A percentile compares a stretch with the other conserved stretches of the same genome.
phyloP scores from a whole-genome alignment of 371 early-diverging fungal species.

The Saksenaea vasiformis region DNA sequence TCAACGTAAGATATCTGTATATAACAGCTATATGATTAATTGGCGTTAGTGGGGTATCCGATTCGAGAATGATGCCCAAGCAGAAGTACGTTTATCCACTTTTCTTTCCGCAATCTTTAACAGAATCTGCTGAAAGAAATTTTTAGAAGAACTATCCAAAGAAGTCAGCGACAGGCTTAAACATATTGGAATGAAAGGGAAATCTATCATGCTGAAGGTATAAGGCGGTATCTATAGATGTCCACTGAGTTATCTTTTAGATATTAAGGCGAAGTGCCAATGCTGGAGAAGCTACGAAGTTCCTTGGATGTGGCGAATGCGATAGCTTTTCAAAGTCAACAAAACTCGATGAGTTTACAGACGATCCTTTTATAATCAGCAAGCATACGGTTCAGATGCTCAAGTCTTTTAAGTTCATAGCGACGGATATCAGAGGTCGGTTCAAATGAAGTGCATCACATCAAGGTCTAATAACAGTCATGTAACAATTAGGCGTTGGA shows the following conservation, averaged over 20 bases:
- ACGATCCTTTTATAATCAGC: slow-evolving; percentile 46
- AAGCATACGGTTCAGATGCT: slow-evolving; percentile 47
- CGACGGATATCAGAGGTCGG: slow-evolving; percentile 60
- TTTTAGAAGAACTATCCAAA: slow-evolving; percentile 50
- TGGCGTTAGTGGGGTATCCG: slow-evolving; percentile 81
- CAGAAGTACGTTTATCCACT: slow-evolving; percentile 37
- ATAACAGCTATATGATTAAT: neutral
- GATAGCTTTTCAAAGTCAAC: slow-evolving; percentile 63
- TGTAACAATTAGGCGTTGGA: slow-evolving; percentile 45
- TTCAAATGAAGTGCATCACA: neutral
- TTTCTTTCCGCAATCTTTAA: neutral
- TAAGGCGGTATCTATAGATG: neutral
- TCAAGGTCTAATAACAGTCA: neutral
- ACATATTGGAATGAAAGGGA: slow-evolving; percentile 48
- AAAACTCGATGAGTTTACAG: slow-evolving; percentile 45
- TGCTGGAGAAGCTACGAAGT: slow-evolving; percentile 56
- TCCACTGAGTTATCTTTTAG: slow-evolving; percentile 16
- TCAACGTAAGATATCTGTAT: slow-evolving; percentile 37
- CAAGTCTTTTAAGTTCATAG: slow-evolving; percentile 43
- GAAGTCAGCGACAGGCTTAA: slow-evolving; percentile 58
- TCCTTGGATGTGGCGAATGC: slow-evolving; percentile 70
- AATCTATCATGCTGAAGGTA: slow-evolving; percentile 62
- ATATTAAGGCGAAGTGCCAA: slow-evolving; percentile 49
- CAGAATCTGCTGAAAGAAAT: slow-evolving; percentile 20
- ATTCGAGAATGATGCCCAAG: slow-evolving; percentile 69